Evolutionary conservation across 2,329 filamentous ascomycete species (phyloP), one percentile per base, ranked within the genome.

Genomic region (Aschersonia sp.): DNA sequence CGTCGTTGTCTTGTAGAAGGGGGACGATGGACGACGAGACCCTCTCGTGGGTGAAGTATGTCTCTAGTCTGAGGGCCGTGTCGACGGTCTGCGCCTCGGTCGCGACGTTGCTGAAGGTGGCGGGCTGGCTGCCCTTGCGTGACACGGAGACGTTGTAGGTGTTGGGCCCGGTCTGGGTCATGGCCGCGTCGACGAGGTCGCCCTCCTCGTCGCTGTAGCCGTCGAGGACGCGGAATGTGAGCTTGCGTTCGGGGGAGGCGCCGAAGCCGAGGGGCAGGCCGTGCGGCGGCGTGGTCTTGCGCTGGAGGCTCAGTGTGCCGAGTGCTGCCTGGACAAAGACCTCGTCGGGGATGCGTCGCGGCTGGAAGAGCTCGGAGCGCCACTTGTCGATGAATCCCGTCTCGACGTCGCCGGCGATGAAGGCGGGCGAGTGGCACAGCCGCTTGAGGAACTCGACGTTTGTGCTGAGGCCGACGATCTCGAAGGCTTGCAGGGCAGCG

Each of bases 401-500:
- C 65, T 98, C 91, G 10, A 98, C 89, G 28, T 92, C 80, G 6
- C 91, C 92, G 9, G 77, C 76, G 49, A 94, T 76, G 59, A 98
- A 98, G 45, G 84, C 86, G 0, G 78, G 75, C 51, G 85, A 89
- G 44, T 80, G 76, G 62, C 89, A 95, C 48, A 96, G 75, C 6
- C 82, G 77, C 70, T 97, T 97, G 50, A 98, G 69, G 60, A 98
- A 98, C 63, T 97, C 92, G 52, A 98, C 89, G 61, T 98, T 98
- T 5, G 92, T 98, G 60, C 86, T 84, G 5, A 94, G 78, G 0
- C 92, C 92, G 3, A 91, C 92, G 9, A 98, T 82, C 65, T 98
- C 88, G 60, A 97, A 98, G 45, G 87, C 77, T 54, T 87, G 83
- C 9, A 98, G 70, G 1, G 92, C 89, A 4, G 82, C 72, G 40